phyloP scores from a whole-genome alignment of 1,139 yeast genomes.

The Nakaseomyces bracarensis region DNA sequence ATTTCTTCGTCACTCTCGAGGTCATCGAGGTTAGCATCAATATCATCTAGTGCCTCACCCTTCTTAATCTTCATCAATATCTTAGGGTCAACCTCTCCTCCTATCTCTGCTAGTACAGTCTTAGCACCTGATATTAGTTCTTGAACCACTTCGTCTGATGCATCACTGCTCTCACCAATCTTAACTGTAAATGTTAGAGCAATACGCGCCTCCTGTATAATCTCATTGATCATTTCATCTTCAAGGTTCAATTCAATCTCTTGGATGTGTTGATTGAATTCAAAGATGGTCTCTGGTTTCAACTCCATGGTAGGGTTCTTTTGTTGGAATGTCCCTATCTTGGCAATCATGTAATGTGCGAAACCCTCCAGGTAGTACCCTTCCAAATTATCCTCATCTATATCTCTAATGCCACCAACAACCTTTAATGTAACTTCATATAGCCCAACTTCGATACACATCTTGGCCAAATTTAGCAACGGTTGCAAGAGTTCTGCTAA shows the following conservation, averaged over 20 bases:
- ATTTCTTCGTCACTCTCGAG: conserved; percentile 16
- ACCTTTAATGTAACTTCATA: conserved; percentile 59
- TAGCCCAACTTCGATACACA: conserved; percentile 67
- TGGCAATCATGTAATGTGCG: conserved; percentile 54
- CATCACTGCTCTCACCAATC: conserved; percentile 29
- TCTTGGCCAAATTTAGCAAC: conserved; percentile 58
- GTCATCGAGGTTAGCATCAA: conserved; percentile 33
- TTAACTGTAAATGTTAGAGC: conserved; percentile 51
- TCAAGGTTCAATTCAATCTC: conserved; percentile 36
- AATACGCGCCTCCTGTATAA: conserved; percentile 42
- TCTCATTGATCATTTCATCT: conserved; percentile 31
- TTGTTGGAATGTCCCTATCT: conserved; percentile 32
- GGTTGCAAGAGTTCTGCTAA: conserved; percentile 61
- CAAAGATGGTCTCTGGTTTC: conserved; percentile 28
- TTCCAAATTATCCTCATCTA: conserved; percentile 78
- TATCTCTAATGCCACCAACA: conserved; percentile 54
- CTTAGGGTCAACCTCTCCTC: conserved; percentile 42
- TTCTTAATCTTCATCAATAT: conserved; percentile 37
- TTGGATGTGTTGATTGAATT: conserved; percentile 42
- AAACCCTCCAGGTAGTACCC: conserved; percentile 76
- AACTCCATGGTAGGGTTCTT: conserved; percentile 19
- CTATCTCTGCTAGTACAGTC: conserved; percentile 44
- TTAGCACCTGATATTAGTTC: conserved; percentile 49
- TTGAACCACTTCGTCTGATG: conserved; percentile 43
- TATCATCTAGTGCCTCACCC: conserved; percentile 40